These are phyloP conservation scores for Antarctomyces pellizariae DNA, from an alignment of 495 filamentous ascomycete species.

Conservation along the genomic window DNA sequence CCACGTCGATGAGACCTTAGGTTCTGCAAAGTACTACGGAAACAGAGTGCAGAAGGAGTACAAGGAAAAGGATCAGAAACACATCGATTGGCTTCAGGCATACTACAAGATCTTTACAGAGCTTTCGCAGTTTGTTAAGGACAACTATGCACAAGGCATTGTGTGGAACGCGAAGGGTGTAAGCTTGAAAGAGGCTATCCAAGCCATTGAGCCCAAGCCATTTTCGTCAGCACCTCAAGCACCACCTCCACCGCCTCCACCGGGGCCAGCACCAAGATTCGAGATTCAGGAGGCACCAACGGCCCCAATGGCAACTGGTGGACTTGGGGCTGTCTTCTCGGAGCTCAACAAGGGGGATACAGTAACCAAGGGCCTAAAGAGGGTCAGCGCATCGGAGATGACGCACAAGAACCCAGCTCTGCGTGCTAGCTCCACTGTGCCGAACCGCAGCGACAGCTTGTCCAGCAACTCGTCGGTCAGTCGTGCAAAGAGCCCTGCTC, in stretches of 20 bases:
- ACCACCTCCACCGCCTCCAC: slow-evolving; percentile 52
- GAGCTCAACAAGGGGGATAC: slow-evolving; percentile 71
- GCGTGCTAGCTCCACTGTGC: slow-evolving; percentile 45
- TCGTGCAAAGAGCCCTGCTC: slow-evolving; percentile 59
- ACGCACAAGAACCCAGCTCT: slow-evolving; percentile 97
- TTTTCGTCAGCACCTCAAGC: slow-evolving; percentile 16
- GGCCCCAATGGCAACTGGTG: slow-evolving; percentile 18
- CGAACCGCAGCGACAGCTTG: slow-evolving; percentile 29
- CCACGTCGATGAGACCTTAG: slow-evolving; percentile 54
- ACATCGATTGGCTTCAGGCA: slow-evolving; percentile 66
- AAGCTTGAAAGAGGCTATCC: slow-evolving; percentile 44
- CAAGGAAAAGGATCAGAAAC: slow-evolving; percentile 66
- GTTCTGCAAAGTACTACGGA: slow-evolving; percentile 68
- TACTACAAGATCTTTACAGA: slow-evolving; percentile 74
- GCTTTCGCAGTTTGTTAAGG: slow-evolving; percentile 56
- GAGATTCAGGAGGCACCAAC: slow-evolving; percentile 22
- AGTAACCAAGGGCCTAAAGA: slow-evolving; percentile 70
- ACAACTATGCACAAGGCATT: slow-evolving; percentile 54
- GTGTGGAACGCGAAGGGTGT: slow-evolving; percentile 75
- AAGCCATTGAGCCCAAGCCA: slow-evolving; percentile 29
- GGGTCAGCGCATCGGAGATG: slow-evolving; percentile 86
- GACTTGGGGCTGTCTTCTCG: slow-evolving; percentile 68
- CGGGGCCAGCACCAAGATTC: slow-evolving; percentile 31
- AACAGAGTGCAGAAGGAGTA: slow-evolving; percentile 74
- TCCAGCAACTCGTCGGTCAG: slow-evolving; percentile 18